These are phyloP conservation scores for Pseudogymnoascus sp. DNA, from an alignment of 2,329 filamentous ascomycete species.

Conservation along the genomic window DNA sequence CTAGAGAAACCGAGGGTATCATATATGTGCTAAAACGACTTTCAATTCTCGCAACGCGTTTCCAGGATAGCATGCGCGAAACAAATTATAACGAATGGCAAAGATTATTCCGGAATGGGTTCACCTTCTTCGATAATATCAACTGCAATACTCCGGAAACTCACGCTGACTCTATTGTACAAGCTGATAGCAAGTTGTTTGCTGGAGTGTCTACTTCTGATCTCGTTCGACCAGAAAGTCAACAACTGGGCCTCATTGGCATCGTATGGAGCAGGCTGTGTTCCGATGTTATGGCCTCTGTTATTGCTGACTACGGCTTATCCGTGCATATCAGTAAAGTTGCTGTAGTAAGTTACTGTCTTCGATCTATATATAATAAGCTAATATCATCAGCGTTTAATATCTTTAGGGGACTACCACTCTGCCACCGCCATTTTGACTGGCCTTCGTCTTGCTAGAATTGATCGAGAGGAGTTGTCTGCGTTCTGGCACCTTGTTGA, in stretches of 20 bases:
- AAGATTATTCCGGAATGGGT: not conserved
- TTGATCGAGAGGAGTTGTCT: not conserved
- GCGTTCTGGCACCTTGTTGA: not conserved
- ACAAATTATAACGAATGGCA: not conserved
- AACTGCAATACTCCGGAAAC: not conserved
- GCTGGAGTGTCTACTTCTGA: not conserved
- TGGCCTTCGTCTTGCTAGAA: not conserved
- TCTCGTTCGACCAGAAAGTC: not conserved
- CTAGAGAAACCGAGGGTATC: not conserved
- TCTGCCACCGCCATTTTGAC: not conserved
- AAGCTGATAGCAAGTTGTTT: not conserved
- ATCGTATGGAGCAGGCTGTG: not conserved
- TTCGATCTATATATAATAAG: not conserved
- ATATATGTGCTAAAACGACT: not conserved
- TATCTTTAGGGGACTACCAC: not conserved
- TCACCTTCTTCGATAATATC: not conserved
- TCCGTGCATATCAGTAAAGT: not conserved
- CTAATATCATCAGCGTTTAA: not conserved
- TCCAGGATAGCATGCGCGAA: not conserved
- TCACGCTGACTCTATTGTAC: not conserved
- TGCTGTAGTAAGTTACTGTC: not conserved
- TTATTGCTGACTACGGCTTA: not conserved
- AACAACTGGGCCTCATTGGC: not conserved
- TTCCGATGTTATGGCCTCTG: not conserved
- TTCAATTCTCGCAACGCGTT: not conserved